Evolutionary conservation across 1,139 yeast species (phyloP).

Genomic region (Kodamaea sp.): DNA sequence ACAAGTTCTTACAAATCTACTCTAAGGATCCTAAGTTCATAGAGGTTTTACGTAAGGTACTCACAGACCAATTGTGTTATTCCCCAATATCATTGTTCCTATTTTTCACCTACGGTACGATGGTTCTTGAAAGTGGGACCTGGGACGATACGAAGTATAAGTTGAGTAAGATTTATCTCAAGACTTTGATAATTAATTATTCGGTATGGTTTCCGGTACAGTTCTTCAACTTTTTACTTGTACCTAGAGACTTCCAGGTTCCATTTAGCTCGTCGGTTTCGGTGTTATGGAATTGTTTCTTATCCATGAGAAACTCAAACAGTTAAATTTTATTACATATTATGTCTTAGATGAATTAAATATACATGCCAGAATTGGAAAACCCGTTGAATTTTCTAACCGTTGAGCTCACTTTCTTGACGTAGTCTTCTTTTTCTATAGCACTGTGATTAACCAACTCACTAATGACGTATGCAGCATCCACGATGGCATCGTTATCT

Average conservation of each 20-base stretch:
- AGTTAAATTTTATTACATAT: conserved; percentile 11
- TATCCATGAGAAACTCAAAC: conserved; percentile 68
- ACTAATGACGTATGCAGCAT: conserved; percentile 27
- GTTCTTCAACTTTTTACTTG: conserved; percentile 77
- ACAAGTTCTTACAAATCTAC: conserved; percentile 77
- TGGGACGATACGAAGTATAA: conserved; percentile 63
- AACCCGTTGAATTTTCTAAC: conserved; percentile 39
- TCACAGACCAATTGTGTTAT: conserved; percentile 86
- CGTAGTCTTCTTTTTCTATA: conserved; percentile 19
- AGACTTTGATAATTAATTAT: conserved; percentile 77
- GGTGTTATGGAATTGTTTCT: conserved; percentile 88
- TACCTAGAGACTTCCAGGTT: conserved; percentile 81
- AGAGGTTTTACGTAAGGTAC: conserved; percentile 80
- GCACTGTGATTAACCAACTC: conserved; percentile 14
- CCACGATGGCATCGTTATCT: conserved; percentile 39
- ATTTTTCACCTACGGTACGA: conserved; percentile 83
- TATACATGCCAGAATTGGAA: conserved; percentile 43
- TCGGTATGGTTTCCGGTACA: conserved; percentile 96
- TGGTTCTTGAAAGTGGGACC: conserved; percentile 76
- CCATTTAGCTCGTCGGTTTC: conserved; percentile 92
- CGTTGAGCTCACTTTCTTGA: conserved; percentile 26
- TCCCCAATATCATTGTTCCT: conserved; percentile 83
- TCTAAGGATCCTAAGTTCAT: conserved; percentile 80
- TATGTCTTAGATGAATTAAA: no score
- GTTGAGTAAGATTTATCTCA: conserved; percentile 64